phyloP scores from a whole-genome alignment of 179 eudicot genomes.

The Amaranthus tricolor region DNA sequence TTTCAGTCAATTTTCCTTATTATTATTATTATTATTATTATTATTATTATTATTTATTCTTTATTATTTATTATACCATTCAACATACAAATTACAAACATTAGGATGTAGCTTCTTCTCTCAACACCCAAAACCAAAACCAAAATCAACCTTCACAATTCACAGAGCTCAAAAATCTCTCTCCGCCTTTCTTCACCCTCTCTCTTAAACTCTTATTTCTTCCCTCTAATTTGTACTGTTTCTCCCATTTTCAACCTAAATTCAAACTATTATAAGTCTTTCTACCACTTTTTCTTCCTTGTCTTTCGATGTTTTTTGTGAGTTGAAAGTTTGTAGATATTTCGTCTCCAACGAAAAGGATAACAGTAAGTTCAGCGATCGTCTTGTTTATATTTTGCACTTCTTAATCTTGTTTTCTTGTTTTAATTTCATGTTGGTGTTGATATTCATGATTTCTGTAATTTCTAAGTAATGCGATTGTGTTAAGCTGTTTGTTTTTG shows the following conservation, averaged over 20 bases:
- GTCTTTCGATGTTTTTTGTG: background rate
- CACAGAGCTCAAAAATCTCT: slow-evolving; percentile 20
- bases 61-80: too few relatives aligned
- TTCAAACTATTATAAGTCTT: background rate
- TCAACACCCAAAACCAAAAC: slow-evolving; percentile 12
- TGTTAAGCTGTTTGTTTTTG: background rate
- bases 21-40: too few relatives aligned
- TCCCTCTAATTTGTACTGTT: too few relatives aligned
- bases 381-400: slow-evolving; percentile 7
- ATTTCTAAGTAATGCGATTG: slow-evolving; percentile 27
- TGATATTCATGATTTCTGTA: slow-evolving; percentile 14
- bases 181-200: background rate
- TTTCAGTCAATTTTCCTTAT: too few relatives aligned
- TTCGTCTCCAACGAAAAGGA: background rate
- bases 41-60: too few relatives aligned
- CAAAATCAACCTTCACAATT: slow-evolving; percentile 1
- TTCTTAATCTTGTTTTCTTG: too few relatives aligned
- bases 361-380: slow-evolving; percentile 24
- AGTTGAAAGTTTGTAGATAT: background rate
- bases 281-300: background rate
- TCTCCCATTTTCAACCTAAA: background rate
- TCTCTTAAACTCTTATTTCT: background rate
- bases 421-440: too few relatives aligned
- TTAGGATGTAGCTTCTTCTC: background rate
- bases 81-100: too few relatives aligned